Evolutionary conservation across 2,329 filamentous ascomycete genomes (phyloP).

Genomic region (Nemania sp.): DNA sequence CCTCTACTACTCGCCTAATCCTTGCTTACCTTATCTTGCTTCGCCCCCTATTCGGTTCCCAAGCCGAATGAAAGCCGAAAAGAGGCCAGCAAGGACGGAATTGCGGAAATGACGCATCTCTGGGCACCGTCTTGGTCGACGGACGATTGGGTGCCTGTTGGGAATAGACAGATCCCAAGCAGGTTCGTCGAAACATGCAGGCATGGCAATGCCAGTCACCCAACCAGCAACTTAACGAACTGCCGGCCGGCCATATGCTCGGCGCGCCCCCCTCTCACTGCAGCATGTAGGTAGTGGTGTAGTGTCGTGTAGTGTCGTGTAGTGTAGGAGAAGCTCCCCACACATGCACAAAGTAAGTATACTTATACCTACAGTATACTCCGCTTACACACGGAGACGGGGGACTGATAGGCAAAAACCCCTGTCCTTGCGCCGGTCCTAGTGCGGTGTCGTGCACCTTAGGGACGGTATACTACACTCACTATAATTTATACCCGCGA

Average conservation of each 20-base stretch:
- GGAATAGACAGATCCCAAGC: slow-evolving; percentile 7
- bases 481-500: too few species aligned
- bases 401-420: not conserved
- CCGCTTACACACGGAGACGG: not conserved
- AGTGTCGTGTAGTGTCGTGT: too few species aligned
- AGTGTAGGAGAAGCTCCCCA: slow-evolving; percentile 4
- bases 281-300: slow-evolving; percentile 8
- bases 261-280: slow-evolving; percentile 15
- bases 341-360: slow-evolving; percentile 11
- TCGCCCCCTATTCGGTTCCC: too few species aligned
- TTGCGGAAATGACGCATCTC: slow-evolving; percentile 4
- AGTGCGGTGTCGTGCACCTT: not conserved
- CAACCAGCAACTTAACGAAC: slow-evolving; percentile 17
- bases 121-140: not conserved
- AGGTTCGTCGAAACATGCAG: not conserved
- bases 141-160: not conserved
- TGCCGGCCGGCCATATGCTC: slow-evolving; percentile 24
- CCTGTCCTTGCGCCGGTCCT: too few species aligned
- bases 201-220: slow-evolving; percentile 1
- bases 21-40: not conserved
- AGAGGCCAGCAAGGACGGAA: slow-evolving; percentile 8
- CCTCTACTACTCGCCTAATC: not conserved
- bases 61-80: too few species aligned
- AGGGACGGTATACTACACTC: too few species aligned
- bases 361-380: not conserved